These are phyloP conservation scores for Aechmea fasciata DNA, from an alignment of 176 grass and related monocot species.

Conservation along the genomic window DNA sequence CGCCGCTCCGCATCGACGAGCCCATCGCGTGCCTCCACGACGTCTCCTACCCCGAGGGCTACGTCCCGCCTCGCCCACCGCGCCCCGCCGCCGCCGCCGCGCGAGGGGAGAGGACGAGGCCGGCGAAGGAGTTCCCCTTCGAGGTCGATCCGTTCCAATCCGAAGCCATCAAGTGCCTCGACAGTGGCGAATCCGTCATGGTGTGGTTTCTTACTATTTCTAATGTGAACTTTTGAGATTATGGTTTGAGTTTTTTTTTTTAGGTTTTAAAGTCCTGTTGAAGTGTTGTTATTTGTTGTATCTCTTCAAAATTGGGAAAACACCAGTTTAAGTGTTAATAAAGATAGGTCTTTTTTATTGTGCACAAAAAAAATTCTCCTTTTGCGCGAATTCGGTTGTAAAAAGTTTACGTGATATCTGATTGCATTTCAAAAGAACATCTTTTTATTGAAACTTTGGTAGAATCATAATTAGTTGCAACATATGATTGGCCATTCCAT, in stretches of 20 bases:
- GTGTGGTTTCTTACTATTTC: neutral
- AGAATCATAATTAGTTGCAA: no score
- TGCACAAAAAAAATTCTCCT: no score
- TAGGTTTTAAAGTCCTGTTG: neutral
- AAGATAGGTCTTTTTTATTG: no score
- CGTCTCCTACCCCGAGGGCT: conserved; percentile 78
- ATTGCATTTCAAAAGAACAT: no score
- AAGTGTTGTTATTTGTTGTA: no score
- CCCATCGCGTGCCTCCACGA: conserved; percentile 72
- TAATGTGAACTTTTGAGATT: no score
- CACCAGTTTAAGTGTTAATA: no score
- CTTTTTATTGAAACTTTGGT: no score
- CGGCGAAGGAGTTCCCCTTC: conserved; percentile 73
- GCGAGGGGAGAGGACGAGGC: conserved; percentile 16
- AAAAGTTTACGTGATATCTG: no score
- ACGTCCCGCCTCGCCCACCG: conserved; percentile 13
- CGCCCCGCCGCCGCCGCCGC: neutral
- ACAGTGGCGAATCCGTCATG: conserved; percentile 46
- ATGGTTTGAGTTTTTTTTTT: no score
- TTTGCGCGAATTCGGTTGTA: no score
- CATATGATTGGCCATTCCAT: no score
- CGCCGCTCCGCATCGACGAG: conserved; percentile 15
- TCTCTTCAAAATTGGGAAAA: neutral
- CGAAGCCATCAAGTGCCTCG: conserved; percentile 49
- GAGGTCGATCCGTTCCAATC: conserved; percentile 86